Conservation (phyloP, 257 asterid species). For the Apocynum venetum region DNA sequence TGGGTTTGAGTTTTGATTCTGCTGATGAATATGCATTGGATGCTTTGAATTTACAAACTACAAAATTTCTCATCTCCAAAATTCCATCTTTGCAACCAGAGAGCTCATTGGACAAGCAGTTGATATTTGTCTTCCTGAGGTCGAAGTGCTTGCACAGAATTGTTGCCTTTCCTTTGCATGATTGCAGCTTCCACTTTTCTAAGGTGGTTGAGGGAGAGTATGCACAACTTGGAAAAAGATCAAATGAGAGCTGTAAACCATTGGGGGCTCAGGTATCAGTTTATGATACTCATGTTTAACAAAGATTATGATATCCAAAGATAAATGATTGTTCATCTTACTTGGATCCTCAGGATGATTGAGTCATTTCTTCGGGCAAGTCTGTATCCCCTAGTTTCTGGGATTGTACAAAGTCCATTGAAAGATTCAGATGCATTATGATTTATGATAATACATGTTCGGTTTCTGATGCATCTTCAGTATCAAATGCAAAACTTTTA, state of each 20-base stretch:
- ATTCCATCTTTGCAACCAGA: not conserved
- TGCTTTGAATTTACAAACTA: not conserved
- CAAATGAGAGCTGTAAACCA: not conserved
- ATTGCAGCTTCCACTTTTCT: not conserved
- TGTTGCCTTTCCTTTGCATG: not conserved
- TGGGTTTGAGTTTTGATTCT: not conserved
- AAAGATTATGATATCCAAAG: not conserved
- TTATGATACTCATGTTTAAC: not conserved
- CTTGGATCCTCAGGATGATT: not conserved
- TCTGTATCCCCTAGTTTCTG: not conserved
- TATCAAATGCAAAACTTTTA: not conserved
- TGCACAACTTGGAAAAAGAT: not conserved
- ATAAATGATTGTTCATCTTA: not conserved
- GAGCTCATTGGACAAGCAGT: not conserved
- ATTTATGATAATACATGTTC: conserved; percentile 27
- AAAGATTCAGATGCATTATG: conserved; percentile 10
- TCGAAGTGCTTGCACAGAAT: not conserved
- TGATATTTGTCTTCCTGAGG: not conserved
- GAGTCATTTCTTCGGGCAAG: not conserved
- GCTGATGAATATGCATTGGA: not conserved
- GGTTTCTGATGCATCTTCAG: conserved; percentile 27
- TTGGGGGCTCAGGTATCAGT: not conserved
- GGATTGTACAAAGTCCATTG: not conserved
- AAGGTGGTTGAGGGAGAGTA: not conserved
- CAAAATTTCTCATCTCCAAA: not conserved